A percentile compares a stretch with the other conserved stretches of the same genome.
phyloP scores from a whole-genome alignment of 805 yeast genomes.

The Wickerhamomyces strasburgensis region DNA sequence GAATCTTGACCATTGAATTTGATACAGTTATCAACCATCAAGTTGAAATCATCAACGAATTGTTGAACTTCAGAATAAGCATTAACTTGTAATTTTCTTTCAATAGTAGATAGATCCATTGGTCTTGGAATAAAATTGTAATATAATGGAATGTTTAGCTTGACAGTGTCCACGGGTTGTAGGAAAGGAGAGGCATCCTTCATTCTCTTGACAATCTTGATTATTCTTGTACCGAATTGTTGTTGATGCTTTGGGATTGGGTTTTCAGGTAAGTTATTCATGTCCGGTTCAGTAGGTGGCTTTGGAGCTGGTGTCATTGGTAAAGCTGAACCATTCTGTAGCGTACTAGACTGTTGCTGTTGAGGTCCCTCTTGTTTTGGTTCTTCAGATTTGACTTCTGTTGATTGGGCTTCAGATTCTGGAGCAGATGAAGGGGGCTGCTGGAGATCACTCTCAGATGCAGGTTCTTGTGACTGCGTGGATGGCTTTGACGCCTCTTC shows the following conservation, averaged over 20 bases:
- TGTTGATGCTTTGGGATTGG: constrained; percentile 83
- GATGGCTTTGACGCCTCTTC: no score
- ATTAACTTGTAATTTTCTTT: constrained; percentile 62
- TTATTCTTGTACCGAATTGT: constrained; percentile 69
- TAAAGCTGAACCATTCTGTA: neutral
- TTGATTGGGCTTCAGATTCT: no score
- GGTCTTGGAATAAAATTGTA: constrained; percentile 80
- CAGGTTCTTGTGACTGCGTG: no score
- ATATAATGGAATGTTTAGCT: constrained; percentile 86
- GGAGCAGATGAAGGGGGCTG: no score
- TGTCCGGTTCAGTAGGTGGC: constrained; percentile 70
- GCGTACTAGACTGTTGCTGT: constrained; percentile 4
- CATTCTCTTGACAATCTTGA: constrained; percentile 82
- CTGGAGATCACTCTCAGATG: no score
- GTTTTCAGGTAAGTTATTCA: constrained; percentile 56
- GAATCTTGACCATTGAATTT: constrained; percentile 83
- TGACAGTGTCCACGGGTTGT: constrained; percentile 84
- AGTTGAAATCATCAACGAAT: constrained; percentile 71
- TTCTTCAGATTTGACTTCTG: no score
- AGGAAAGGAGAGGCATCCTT: constrained; percentile 91
- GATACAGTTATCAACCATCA: constrained; percentile 79
- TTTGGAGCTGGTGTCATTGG: constrained; percentile 60
- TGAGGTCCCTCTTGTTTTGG: constrained; percentile 4
- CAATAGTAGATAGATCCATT: constrained; percentile 92
- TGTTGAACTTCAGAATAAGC: constrained; percentile 70